Percentiles rank a stretch among this genome's conserved stretches.
Evolutionary conservation across 306 rosid genomes (phyloP).

Genomic region (Amphicarpaea edgeworthii): DNA sequence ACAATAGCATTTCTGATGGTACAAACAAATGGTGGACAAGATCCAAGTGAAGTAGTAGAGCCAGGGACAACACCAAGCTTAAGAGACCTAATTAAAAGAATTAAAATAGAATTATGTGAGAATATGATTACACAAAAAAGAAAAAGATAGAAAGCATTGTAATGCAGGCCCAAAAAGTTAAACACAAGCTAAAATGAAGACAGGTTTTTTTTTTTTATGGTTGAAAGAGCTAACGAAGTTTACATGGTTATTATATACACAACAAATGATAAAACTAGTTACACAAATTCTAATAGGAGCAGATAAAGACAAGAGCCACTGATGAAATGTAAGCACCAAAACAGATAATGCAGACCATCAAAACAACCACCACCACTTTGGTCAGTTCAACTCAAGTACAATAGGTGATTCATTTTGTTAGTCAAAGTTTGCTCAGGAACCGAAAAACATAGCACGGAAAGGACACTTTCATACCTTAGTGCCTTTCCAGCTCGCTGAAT

Average conservation of each 20-base stretch:
- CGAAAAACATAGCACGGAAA: constrained; percentile 29
- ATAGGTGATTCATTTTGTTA: constrained; percentile 4
- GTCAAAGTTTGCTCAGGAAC: not conserved
- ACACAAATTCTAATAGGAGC: constrained; percentile 3
- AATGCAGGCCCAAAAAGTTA: constrained; percentile 33
- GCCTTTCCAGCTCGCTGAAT: constrained; percentile 93
- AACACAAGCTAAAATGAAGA: constrained; percentile 33
- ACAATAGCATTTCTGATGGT: constrained; percentile 69
- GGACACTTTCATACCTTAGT: constrained; percentile 66
- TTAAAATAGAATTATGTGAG: constrained; percentile 35
- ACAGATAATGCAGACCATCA: too few relatives aligned
- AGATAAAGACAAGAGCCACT: not conserved
- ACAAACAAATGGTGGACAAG: constrained; percentile 77
- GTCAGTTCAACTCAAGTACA: too few relatives aligned
- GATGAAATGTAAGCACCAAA: not conserved
- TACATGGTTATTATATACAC: not conserved
- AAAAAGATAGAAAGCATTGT: constrained; percentile 8
- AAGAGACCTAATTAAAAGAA: constrained; percentile 73
- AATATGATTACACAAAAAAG: constrained; percentile 21
- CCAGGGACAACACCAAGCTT: constrained; percentile 92
- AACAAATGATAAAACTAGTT: constrained; percentile 28
- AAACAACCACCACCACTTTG: too few relatives aligned
- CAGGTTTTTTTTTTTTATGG: not conserved
- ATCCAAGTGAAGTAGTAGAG: constrained; percentile 66
- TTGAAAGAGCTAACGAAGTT: constrained; percentile 27